Conservation (phyloP, 257 asterid species). For the Nicotiana sylvestris region DNA sequence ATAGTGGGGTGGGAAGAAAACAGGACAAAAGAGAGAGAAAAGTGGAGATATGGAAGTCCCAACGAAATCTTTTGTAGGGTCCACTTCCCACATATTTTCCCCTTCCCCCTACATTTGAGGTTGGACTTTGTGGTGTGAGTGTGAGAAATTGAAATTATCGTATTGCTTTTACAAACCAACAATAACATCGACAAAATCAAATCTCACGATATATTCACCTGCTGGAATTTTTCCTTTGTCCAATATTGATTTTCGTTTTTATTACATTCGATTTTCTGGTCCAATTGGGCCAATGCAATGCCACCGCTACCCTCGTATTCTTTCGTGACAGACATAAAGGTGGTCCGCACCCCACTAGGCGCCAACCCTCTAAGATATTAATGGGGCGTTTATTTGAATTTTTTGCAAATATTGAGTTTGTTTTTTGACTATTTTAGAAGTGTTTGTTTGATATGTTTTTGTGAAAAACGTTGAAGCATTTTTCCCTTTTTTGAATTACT, state of each 20-base stretch:
- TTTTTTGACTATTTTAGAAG: too few species aligned
- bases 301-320: not conserved
- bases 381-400: too few species aligned
- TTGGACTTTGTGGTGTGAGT: not conserved
- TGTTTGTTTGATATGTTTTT: too few species aligned
- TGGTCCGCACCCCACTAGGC: slow-evolving; percentile 6
- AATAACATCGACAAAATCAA: not conserved
- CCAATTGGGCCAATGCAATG: not conserved
- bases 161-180: not conserved
- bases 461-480: too few species aligned
- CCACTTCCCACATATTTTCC: slow-evolving; percentile 5
- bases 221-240: not conserved
- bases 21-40: slow-evolving; percentile 25
- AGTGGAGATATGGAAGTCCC: slow-evolving; percentile 29
- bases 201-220: not conserved
- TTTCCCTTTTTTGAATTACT: too few species aligned
- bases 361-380: not conserved
- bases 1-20: slow-evolving; percentile 10
- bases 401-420: too few species aligned
- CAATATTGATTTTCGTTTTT: not conserved
- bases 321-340: slow-evolving; percentile 5
- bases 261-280: not conserved
- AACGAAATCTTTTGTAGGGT: slow-evolving; percentile 33
- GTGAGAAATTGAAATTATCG: not conserved
- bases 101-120: slow-evolving; percentile 4